Conservation (phyloP, 805 yeast species). For the Tetrapisispora pingtungensis region DNA sequence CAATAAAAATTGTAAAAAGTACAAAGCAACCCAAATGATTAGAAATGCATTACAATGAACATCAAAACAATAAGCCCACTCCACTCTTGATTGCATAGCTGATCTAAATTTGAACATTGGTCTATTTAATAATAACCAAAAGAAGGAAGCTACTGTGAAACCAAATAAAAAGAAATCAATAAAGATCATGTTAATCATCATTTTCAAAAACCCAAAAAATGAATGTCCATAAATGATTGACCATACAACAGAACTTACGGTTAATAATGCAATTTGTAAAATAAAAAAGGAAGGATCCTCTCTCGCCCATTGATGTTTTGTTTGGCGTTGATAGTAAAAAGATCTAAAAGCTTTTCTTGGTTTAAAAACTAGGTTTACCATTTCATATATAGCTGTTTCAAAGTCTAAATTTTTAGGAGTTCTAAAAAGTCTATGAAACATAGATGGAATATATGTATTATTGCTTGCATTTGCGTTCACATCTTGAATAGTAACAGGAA, state of each 20-base stretch:
- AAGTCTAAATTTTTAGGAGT: conserved; percentile 73
- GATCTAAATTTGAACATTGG: conserved; percentile 40
- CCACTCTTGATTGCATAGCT: conserved; percentile 28
- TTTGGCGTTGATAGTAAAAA: conserved; percentile 72
- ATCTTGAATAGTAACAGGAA: conserved; percentile 4
- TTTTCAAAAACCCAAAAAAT: conserved; percentile 45
- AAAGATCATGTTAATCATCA: conserved; percentile 73
- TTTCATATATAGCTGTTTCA: conserved; percentile 91
- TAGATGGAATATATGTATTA: conserved; percentile 22
- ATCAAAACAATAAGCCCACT: conserved; percentile 94
- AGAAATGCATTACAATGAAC: conserved; percentile 87
- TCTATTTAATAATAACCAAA: conserved; percentile 64
- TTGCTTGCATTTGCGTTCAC: background rate
- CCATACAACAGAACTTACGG: conserved; percentile 79
- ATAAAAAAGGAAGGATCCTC: conserved; percentile 88
- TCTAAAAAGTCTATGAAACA: conserved; percentile 41
- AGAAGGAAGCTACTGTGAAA: conserved; percentile 52
- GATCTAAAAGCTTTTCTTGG: conserved; percentile 79
- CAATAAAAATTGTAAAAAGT: conserved; percentile 62
- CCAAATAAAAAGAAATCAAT: conserved; percentile 75
- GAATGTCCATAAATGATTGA: conserved; percentile 71
- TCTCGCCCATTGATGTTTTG: conserved; percentile 71
- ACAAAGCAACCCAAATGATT: conserved; percentile 65
- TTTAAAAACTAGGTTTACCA: conserved; percentile 56
- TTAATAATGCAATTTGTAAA: conserved; percentile 53